These are phyloP conservation scores for Silene conica DNA, from an alignment of 148 eudicot species.

Conservation along the genomic window DNA sequence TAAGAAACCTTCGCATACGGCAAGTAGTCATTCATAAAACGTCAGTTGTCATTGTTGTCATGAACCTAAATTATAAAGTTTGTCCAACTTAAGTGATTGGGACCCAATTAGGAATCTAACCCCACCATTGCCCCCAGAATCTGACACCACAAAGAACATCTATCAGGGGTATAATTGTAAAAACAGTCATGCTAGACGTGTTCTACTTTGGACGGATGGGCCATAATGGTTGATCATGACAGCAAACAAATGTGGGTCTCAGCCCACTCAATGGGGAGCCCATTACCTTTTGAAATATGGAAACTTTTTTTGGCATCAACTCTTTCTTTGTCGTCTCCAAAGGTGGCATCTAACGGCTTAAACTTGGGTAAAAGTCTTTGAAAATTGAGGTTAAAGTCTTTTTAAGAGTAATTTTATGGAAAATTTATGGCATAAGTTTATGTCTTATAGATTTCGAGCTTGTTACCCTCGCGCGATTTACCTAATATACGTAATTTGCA, in stretches of 20 bases:
- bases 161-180: constrained; percentile 21
- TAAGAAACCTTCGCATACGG: too few relatives aligned
- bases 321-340: too few relatives aligned
- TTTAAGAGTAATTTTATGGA: too few relatives aligned
- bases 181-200: constrained; percentile 13
- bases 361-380: too few relatives aligned
- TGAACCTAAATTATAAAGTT: constrained; percentile 9
- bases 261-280: constrained; percentile 28
- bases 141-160: constrained; percentile 25
- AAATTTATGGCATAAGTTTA: too few relatives aligned
- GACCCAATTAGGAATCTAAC: constrained; percentile 33
- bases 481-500: too few relatives aligned
- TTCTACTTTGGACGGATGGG: constrained; percentile 23
- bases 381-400: too few relatives aligned
- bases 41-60: constrained; percentile 13
- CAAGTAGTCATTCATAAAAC: not conserved
- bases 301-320: too few relatives aligned
- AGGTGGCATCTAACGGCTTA: too few relatives aligned
- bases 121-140: constrained; percentile 34
- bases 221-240: constrained; percentile 22
- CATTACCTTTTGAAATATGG: not conserved
- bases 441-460: too few relatives aligned
- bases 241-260: constrained; percentile 23
- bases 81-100: constrained; percentile 36
- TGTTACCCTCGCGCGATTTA: too few relatives aligned